Evolutionary conservation across 192 early-diverging fungal genomes (phyloP).

Genomic region (Phlyctochytrium arcticum): DNA sequence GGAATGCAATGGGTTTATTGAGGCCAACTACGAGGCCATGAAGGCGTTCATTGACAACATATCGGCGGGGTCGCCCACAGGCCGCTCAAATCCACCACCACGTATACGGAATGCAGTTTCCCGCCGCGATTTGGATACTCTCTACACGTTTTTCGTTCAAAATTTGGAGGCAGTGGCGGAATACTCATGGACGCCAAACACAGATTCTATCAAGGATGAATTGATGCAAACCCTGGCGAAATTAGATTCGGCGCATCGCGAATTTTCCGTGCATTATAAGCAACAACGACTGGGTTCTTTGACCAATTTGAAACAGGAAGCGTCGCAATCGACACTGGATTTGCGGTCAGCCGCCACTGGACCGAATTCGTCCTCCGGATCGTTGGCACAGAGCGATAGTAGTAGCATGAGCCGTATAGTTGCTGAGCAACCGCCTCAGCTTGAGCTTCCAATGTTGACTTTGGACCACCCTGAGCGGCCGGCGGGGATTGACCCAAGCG

Average conservation of each 20-base stretch:
- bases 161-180: constrained; percentile 6
- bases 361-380: not conserved
- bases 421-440: not conserved
- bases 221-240: not conserved
- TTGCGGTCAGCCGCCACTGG: not conserved
- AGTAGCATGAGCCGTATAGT: not conserved
- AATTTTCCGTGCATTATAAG: not conserved
- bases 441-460: not conserved
- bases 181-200: not conserved
- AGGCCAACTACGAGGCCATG: constrained; percentile 35
- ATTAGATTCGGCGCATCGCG: not conserved
- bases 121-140: constrained; percentile 1
- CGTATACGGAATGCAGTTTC: not conserved
- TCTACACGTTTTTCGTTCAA: constrained; percentile 9
- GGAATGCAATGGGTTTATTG: constrained; percentile 51
- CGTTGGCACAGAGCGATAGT: not conserved
- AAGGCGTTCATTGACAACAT: constrained; percentile 51
- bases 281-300: too few relatives aligned
- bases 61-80: not conserved
- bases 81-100: not conserved
- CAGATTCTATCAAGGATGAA: not conserved
- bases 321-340: not conserved
- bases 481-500: not conserved
- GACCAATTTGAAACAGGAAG: too few relatives aligned
- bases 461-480: too few relatives aligned